These are phyloP conservation scores for Amauroascus verrucosus DNA, from an alignment of 2,329 filamentous ascomycete genomes.

Conservation along the genomic window DNA sequence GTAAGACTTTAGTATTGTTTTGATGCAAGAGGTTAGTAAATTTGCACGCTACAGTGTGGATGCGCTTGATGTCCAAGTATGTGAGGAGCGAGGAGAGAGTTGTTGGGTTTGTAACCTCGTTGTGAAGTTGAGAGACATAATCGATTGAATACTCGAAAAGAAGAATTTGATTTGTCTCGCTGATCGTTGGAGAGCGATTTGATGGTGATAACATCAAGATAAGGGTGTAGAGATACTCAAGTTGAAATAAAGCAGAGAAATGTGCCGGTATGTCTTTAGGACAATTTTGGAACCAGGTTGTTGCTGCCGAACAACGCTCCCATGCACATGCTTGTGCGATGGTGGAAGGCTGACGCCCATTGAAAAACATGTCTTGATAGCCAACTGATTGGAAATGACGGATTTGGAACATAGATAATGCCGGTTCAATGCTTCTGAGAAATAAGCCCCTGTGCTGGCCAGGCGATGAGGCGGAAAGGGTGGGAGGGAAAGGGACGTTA, in stretches of 20 bases:
- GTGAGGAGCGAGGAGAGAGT: constrained; percentile 60
- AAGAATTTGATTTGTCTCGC: constrained; percentile 64
- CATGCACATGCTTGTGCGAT: constrained; percentile 48
- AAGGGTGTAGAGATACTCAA: constrained; percentile 83
- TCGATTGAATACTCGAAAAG: constrained; percentile 79
- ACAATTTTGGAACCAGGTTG: constrained; percentile 68
- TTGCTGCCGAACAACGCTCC: constrained; percentile 47
- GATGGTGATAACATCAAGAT: constrained; percentile 81
- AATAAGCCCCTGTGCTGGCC: constrained; percentile 36
- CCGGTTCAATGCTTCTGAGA: constrained; percentile 53
- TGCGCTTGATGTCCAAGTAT: constrained; percentile 76
- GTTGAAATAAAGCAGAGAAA: constrained; percentile 67
- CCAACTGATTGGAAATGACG: constrained; percentile 78
- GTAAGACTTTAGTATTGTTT: constrained; percentile 14
- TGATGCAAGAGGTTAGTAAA: constrained; percentile 46
- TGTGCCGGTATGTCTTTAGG: constrained; percentile 54
- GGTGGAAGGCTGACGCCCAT: constrained; percentile 56
- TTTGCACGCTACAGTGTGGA: constrained; percentile 57
- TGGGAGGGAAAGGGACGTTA: constrained; percentile 63
- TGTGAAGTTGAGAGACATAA: constrained; percentile 67
- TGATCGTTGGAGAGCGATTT: constrained; percentile 57
- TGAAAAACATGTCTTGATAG: constrained; percentile 82
- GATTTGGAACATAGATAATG: constrained; percentile 68
- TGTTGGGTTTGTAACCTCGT: constrained; percentile 49
- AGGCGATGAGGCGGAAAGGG: constrained; percentile 40